These are phyloP conservation scores for Ustilago bromivora DNA, from an alignment of 1,284 basidiomycete species.

Conservation along the genomic window DNA sequence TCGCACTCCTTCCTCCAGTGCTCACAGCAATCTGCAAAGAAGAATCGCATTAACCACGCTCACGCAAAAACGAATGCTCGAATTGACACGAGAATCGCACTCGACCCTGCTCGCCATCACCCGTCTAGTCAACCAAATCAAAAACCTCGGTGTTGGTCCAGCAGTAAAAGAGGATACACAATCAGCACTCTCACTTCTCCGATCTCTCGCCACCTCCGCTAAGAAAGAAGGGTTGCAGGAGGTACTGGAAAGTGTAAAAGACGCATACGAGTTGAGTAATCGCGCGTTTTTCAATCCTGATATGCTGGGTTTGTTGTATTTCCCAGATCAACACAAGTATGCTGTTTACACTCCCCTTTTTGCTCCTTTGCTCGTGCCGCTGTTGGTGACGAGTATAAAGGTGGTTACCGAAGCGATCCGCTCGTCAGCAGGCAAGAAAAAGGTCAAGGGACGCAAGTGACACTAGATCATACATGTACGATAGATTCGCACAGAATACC, in stretches of 20 bases:
- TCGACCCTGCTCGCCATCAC: conserved; percentile 59
- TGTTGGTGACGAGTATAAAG: conserved; percentile 78
- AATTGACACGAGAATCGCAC: conserved; percentile 41
- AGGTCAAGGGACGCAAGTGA: conserved; percentile 8
- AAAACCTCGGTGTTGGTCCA: conserved; percentile 60
- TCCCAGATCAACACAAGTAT: conserved; percentile 73
- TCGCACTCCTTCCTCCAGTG: background rate
- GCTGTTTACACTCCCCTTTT: conserved; percentile 70
- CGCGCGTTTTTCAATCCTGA: conserved; percentile 95
- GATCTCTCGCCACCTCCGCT: conserved; percentile 12
- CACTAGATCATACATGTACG: background rate
- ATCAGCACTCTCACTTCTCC: conserved; percentile 23
- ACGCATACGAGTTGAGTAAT: conserved; percentile 80
- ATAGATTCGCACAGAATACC: background rate
- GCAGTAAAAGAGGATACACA: conserved; percentile 49
- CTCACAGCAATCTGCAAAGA: background rate
- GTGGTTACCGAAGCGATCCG: conserved; percentile 14
- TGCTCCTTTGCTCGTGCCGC: conserved; percentile 76
- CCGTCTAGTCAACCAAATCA: conserved; percentile 57
- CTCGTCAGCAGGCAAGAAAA: background rate
- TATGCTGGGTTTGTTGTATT: conserved; percentile 95
- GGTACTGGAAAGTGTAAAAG: conserved; percentile 76
- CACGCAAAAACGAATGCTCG: conserved; percentile 48
- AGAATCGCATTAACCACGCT: conserved; percentile 32
- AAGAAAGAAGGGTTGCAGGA: conserved; percentile 53